Percentiles rank a stretch among this genome's conserved stretches.
phyloP scores from a whole-genome alignment of 2,329 filamentous ascomycete species.

The Diaporthe longicolla region DNA sequence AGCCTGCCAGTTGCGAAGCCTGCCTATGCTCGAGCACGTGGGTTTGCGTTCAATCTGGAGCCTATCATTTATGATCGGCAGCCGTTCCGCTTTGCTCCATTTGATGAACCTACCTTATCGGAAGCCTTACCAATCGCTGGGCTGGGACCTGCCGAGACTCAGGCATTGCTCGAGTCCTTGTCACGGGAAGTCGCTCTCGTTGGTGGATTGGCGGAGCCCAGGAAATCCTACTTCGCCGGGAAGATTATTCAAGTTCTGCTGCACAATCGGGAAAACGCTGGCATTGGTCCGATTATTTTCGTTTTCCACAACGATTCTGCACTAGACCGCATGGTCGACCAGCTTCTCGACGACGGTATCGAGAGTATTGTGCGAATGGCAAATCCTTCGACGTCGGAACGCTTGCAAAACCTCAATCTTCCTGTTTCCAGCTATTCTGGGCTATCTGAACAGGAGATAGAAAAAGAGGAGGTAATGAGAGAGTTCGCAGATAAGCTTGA shows the following conservation, averaged over 20 bases:
- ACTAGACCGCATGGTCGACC: slow-evolving; percentile 71
- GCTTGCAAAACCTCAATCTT: slow-evolving; percentile 67
- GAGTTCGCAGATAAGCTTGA: slow-evolving; percentile 40
- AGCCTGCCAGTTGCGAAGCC: slow-evolving; percentile 58
- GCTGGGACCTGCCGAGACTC: slow-evolving; percentile 67
- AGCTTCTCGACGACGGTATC: slow-evolving; percentile 64
- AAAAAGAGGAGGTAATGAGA: slow-evolving; percentile 50
- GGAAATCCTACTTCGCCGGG: slow-evolving; percentile 74
- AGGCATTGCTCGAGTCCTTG: slow-evolving; percentile 67
- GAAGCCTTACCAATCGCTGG: slow-evolving; percentile 53
- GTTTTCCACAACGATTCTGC: slow-evolving; percentile 68
- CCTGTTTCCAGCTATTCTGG: not conserved
- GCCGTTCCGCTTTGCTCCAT: slow-evolving; percentile 43
- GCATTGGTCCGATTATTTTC: slow-evolving; percentile 65
- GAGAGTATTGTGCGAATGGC: slow-evolving; percentile 73
- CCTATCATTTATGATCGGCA: slow-evolving; percentile 48
- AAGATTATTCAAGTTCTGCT: slow-evolving; percentile 70
- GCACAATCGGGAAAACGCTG: slow-evolving; percentile 54
- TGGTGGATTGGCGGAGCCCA: slow-evolving; percentile 78
- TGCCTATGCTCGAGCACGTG: slow-evolving; percentile 61
- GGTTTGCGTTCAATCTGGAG: slow-evolving; percentile 64
- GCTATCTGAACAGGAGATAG: not conserved
- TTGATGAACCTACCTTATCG: slow-evolving; percentile 37
- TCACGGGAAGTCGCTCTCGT: slow-evolving; percentile 61
- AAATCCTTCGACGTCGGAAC: slow-evolving; percentile 67